These are phyloP conservation scores for Acer negundo DNA, from an alignment of 345 rosid species.

Conservation along the genomic window DNA sequence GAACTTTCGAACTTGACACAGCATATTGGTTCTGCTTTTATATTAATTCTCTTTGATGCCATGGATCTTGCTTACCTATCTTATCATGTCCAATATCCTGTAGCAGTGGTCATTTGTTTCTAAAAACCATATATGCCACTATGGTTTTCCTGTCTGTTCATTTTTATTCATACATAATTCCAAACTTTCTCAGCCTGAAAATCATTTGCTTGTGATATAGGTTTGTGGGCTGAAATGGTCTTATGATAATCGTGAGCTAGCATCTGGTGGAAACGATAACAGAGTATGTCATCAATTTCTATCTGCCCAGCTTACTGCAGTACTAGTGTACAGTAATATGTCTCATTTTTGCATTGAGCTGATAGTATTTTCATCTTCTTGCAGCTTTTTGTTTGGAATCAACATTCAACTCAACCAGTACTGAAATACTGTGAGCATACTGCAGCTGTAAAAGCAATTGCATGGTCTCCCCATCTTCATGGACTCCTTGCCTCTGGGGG, in stretches of 20 bases:
- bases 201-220: slow-evolving; percentile 34
- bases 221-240: slow-evolving; percentile 99
- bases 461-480: slow-evolving; percentile 98
- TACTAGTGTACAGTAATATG: not conserved
- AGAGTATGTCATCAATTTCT: slow-evolving; percentile 46
- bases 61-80: slow-evolving; percentile 14
- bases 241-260: slow-evolving; percentile 92
- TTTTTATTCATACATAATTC: slow-evolving; percentile 6
- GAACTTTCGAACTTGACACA: not conserved
- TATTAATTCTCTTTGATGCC: not conserved
- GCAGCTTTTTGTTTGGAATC: slow-evolving; percentile 99
- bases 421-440: slow-evolving; percentile 90
- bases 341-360: slow-evolving; percentile 5
- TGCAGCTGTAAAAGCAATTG: slow-evolving; percentile 99
- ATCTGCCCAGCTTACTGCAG: slow-evolving; percentile 4
- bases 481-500: slow-evolving; percentile 99
- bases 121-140: slow-evolving; percentile 5
- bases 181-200: slow-evolving; percentile 17
- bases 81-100: not conserved
- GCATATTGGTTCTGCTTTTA: not conserved
- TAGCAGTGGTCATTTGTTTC: not conserved
- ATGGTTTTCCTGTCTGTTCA: slow-evolving; percentile 4
- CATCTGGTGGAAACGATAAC: slow-evolving; percentile 99
- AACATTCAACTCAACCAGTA: slow-evolving; percentile 89
- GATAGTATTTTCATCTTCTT: slow-evolving; percentile 25